Base-by-base conservation (phyloP, 768 basidiomycete species). In the Antrodiella citrinella region DNA sequence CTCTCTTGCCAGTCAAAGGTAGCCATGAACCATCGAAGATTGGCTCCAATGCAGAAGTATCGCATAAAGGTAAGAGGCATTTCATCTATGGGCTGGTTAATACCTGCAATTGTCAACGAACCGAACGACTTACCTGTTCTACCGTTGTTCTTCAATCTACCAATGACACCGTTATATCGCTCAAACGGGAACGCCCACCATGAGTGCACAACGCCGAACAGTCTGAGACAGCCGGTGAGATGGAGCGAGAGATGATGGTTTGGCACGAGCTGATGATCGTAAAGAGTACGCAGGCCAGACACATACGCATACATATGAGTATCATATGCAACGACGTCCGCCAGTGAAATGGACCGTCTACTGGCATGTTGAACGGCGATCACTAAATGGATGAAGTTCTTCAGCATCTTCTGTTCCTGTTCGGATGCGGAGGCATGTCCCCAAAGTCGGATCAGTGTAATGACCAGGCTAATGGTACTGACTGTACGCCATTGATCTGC, bases 401-500 rank as follows among this genome's bases (percentile, higher is more conserved):
- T n/a, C 2, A 53, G 50, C 42, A 53, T 51, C 23, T 21, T 30
- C 4, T 25, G 12, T 43, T 47, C 24, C 3, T 21, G 9, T 3
- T 20, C 21, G 2, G 4, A 10, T 18, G 40, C 18, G 19, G 23
- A 2, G 23, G 4, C 19, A 7, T 11, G 15, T 11, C 59, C 62
- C 62, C 60, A 63, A 11, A 58, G 35, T 18, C 55, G 44, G 12
- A 57, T 48, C n/a, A 61, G 54, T 2, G 56, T 60, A 38, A 57
- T 53, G 7, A 52, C 50, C 15, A 63, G 51, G 40, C 55, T 48
- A 4, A 64, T 45, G 13, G 56, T 54, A 30, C 50, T 51, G 4
- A 50, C 38, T 1, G 47, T 50, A 4, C 51, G 45, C 62, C 62
- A 63, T 35, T 57, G 49, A 38, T 62, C 59, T 3, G 62, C 63